A percentile compares a stretch with the other conserved stretches of the same genome.
phyloP scores from a whole-genome alignment of 257 asterid genomes.

The Nicotiana noctiflora region DNA sequence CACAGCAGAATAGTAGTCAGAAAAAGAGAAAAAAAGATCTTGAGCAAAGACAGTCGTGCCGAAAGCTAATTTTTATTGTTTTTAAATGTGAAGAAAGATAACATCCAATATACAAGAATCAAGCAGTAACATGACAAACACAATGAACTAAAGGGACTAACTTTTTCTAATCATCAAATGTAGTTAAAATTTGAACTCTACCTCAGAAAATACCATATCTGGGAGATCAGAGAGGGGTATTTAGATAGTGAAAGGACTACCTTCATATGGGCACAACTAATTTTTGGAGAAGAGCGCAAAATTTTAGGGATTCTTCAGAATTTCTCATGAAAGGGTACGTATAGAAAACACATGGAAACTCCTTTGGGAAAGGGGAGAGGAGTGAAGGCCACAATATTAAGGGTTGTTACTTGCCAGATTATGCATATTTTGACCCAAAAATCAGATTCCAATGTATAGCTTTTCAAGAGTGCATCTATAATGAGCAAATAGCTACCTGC shows the following conservation, averaged over 20 bases:
- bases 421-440: background rate
- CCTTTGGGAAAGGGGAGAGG: background rate
- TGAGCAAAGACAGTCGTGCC: background rate
- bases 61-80: background rate
- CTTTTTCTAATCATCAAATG: background rate
- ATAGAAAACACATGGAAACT: background rate
- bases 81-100: background rate
- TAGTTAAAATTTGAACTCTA: background rate
- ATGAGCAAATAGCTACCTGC: conserved; percentile 36
- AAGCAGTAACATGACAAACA: background rate
- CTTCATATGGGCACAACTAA: background rate
- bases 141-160: background rate
- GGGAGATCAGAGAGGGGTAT: background rate
- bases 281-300: background rate
- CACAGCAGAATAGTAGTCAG: background rate
- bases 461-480: background rate
- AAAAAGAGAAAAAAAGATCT: background rate
- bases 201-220: background rate
- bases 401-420: background rate
- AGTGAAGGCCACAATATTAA: background rate
- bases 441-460: background rate
- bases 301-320: background rate
- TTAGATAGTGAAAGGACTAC: background rate
- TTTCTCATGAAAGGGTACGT: background rate
- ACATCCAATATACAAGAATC: background rate